These are phyloP conservation scores for Cutaneotrichosporon arboriforme DNA, from an alignment of 1,284 basidiomycete species.

Conservation along the genomic window DNA sequence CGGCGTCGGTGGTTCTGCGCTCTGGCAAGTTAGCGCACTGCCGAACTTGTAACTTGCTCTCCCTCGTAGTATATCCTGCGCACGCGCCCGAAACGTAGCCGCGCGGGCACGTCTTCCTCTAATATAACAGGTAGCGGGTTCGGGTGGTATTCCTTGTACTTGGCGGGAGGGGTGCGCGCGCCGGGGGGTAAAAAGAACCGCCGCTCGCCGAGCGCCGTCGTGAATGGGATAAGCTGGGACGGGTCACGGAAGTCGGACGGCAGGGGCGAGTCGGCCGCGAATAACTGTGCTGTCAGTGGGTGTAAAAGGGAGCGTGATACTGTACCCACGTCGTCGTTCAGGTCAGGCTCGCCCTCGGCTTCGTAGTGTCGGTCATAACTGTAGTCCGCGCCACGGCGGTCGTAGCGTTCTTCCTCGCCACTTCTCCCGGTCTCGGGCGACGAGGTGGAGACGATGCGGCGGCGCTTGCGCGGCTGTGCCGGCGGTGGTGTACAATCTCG, in stretches of 20 bases:
- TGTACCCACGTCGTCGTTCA: neutral
- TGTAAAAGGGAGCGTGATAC: neutral
- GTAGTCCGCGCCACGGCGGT: neutral
- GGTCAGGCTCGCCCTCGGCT: neutral
- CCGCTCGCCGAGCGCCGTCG: neutral
- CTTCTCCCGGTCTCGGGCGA: neutral
- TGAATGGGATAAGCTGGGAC: neutral
- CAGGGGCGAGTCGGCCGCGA: neutral
- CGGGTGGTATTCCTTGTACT: too few species aligned
- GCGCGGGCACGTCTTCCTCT: neutral
- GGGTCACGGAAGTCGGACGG: neutral
- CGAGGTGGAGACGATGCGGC: neutral
- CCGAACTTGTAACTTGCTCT: neutral
- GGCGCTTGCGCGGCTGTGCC: too few species aligned
- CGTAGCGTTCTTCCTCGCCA: neutral
- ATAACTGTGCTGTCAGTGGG: neutral
- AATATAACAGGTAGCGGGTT: neutral
- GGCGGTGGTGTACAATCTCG: too few species aligned
- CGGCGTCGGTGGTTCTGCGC: neutral
- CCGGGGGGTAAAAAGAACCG: neutral
- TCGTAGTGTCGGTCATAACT: neutral
- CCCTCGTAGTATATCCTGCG: neutral
- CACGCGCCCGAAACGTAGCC: neutral
- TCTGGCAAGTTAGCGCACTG: neutral
- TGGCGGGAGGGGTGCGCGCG: neutral